A percentile compares a stretch with the other conserved stretches of the same genome.
Conservation (phyloP, 2,329 filamentous ascomycete species). For the Juglanconis oblonga region DNA sequence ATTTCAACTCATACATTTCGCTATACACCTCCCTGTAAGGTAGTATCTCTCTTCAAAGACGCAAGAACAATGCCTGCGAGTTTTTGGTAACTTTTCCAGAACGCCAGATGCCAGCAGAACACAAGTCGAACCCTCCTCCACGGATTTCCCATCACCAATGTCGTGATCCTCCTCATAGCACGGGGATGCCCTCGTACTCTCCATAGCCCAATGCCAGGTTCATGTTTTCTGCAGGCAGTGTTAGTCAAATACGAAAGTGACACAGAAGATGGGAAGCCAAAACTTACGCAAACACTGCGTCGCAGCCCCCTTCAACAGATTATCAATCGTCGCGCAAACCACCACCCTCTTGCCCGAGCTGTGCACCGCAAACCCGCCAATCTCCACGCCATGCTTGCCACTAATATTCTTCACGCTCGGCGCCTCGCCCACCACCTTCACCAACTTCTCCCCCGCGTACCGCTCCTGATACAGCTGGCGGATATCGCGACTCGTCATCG, state of each 20-base stretch:
- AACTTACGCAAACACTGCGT: slow-evolving; percentile 87
- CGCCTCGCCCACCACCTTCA: slow-evolving; percentile 86
- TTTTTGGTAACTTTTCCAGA: slow-evolving; percentile 15
- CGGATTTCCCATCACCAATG: background rate
- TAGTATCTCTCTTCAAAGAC: background rate
- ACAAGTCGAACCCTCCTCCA: background rate
- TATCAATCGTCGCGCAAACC: slow-evolving; percentile 92
- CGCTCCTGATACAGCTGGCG: slow-evolving; percentile 93
- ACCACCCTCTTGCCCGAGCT: slow-evolving; percentile 86
- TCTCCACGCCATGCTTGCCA: slow-evolving; percentile 84
- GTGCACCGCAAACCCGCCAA: slow-evolving; percentile 91
- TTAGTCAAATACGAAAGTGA: slow-evolving; percentile 8
- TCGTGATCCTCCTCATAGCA: slow-evolving; percentile 31
- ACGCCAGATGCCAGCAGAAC: slow-evolving; percentile 15
- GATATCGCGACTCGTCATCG: slow-evolving; percentile 88
- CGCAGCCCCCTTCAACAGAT: slow-evolving; percentile 87
- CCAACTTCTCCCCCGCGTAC: slow-evolving; percentile 91
- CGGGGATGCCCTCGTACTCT: slow-evolving; percentile 84
- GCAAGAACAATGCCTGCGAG: background rate
- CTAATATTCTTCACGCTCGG: slow-evolving; percentile 83
- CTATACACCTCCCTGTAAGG: background rate
- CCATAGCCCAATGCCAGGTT: slow-evolving; percentile 85
- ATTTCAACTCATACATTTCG: background rate
- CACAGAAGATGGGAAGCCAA: slow-evolving; percentile 16
- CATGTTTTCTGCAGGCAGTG: slow-evolving; percentile 69